A percentile compares a stretch with the other conserved stretches of the same genome.
Conservation (phyloP, 192 early-diverging fungal genomes). For the Phlyctochytrium arcticum region DNA sequence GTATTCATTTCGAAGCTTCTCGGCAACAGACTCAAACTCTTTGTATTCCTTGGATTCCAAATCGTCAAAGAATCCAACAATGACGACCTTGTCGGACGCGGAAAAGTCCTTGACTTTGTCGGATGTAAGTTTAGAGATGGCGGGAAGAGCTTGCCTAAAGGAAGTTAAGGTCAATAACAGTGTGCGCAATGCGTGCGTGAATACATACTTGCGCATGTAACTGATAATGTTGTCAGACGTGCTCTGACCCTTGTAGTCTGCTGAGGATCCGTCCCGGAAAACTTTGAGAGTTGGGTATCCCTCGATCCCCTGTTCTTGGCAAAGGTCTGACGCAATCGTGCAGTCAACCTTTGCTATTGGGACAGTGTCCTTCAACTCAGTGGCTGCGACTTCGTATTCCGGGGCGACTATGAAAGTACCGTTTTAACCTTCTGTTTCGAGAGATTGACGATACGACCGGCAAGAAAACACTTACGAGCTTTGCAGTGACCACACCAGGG, state of each 20-base stretch:
- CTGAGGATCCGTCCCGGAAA: slow-evolving; percentile 64
- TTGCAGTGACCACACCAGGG: slow-evolving; percentile 99
- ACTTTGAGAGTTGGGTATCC: slow-evolving; percentile 96
- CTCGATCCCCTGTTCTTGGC: slow-evolving; percentile 72
- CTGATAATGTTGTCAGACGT: slow-evolving; percentile 81
- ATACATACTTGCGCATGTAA: slow-evolving; percentile 85
- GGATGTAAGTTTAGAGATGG: slow-evolving; percentile 65
- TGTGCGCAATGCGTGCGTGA: neutral
- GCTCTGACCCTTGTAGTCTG: slow-evolving; percentile 84
- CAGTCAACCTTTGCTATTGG: slow-evolving; percentile 95
- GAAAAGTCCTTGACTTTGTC: slow-evolving; percentile 74
- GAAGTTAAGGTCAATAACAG: slow-evolving; percentile 4
- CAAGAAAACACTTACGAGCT: slow-evolving; percentile 25
- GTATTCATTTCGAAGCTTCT: slow-evolving; percentile 79
- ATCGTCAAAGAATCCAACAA: slow-evolving; percentile 76
- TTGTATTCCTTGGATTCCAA: slow-evolving; percentile 61
- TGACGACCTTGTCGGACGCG: slow-evolving; percentile 80
- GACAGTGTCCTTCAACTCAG: slow-evolving; percentile 72
- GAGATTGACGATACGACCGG: slow-evolving; percentile 36
- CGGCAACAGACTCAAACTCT: slow-evolving; percentile 65
- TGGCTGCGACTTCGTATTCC: slow-evolving; percentile 91
- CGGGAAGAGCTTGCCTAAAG: slow-evolving; percentile 73
- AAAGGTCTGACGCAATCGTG: slow-evolving; percentile 80
- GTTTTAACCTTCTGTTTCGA: neutral
- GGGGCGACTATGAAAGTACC: slow-evolving; percentile 58